phyloP scores from a whole-genome alignment of 2,329 filamentous ascomycete species.

The Colletotrichum gloeosporioides region DNA sequence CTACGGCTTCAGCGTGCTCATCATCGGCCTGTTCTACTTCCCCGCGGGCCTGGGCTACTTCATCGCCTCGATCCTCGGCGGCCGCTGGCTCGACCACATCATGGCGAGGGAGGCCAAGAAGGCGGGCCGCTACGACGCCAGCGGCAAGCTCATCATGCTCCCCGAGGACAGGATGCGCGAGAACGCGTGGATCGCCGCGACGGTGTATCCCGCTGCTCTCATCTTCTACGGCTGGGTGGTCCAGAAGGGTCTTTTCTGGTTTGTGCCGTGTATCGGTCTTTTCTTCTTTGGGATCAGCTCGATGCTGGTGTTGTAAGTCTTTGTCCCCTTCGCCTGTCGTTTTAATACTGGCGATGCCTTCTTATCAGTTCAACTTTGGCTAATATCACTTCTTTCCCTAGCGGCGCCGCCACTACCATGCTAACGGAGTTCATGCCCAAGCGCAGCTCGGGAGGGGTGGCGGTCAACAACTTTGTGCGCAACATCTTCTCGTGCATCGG shows the following conservation, averaged over 20 bases:
- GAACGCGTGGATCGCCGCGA: constrained; percentile 78
- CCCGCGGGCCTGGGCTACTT: constrained; percentile 78
- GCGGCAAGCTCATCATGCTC: constrained; percentile 69
- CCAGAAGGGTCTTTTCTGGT: constrained; percentile 68
- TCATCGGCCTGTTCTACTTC: constrained; percentile 80
- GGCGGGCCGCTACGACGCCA: constrained; percentile 70
- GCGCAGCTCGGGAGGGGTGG: constrained; percentile 73
- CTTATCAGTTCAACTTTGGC: background rate
- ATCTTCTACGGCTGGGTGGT: constrained; percentile 81
- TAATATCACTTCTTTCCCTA: constrained; percentile 22
- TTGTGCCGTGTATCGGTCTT: constrained; percentile 67
- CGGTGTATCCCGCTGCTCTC: constrained; percentile 72
- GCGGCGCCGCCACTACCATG: constrained; percentile 76
- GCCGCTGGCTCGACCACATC: constrained; percentile 80
- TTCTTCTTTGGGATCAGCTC: constrained; percentile 78
- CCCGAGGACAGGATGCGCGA: constrained; percentile 86
- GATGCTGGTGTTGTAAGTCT: constrained; percentile 75
- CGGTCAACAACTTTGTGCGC: constrained; percentile 80
- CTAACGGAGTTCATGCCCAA: constrained; percentile 83
- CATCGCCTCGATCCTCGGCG: constrained; percentile 70
- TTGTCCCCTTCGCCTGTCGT: background rate
- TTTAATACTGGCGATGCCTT: background rate
- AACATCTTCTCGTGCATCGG: constrained; percentile 81
- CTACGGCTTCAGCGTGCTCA: constrained; percentile 71
- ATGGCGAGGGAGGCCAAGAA: constrained; percentile 79